Base-by-base conservation (phyloP, 331 rosid species). In the Pyracantha coccinea region DNA sequence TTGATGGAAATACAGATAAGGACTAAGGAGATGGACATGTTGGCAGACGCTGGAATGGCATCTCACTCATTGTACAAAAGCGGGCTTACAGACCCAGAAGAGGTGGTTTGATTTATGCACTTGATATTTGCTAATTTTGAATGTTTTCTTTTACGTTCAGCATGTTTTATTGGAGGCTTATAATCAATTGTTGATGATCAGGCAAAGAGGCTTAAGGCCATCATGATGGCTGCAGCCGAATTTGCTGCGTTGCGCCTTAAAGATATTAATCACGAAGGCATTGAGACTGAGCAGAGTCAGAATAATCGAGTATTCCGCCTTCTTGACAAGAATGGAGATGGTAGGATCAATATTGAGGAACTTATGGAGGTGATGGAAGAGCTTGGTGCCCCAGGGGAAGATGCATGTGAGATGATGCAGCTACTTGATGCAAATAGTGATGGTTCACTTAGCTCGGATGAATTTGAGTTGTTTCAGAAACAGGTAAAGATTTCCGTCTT, bases 281-380 rank as follows among this genome's bases (percentile, higher is more conserved):
- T 79, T 59, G 89, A 77, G 75, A 66, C 79, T 29, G 89, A 87
- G 78, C 93, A 85, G 70, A 82, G 92, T 47, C 91, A 82, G 75
- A 81, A 88, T 38, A 77, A 89, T 85, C 82, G 87, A 68, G 93
- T 86, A 27, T 95, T 95, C 83, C 68, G 79, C 76, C 97, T 95
- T 85, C 92, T 95, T 45, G 97, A 92, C 87, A 90, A 90, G 83
- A 95, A 95, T 28, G 97, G 97, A 71, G 99, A 95, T 71, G 96
- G 99, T 38, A 89, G 89, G 81, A 90, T 95, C 83, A 94, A 96
- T 88, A 86, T 90, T 23, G 96, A 89, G 82, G 97, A 95, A 75
- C 55, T 50, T 50, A 50, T 6, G 55, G 20, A 50, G 55, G 55
- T 50, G 20, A 50, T 50, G 20, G 55, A 50, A 50, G 9, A 50